Base-by-base conservation (phyloP, 345 rosid genomes). In the Hibiscus syriacus region DNA sequence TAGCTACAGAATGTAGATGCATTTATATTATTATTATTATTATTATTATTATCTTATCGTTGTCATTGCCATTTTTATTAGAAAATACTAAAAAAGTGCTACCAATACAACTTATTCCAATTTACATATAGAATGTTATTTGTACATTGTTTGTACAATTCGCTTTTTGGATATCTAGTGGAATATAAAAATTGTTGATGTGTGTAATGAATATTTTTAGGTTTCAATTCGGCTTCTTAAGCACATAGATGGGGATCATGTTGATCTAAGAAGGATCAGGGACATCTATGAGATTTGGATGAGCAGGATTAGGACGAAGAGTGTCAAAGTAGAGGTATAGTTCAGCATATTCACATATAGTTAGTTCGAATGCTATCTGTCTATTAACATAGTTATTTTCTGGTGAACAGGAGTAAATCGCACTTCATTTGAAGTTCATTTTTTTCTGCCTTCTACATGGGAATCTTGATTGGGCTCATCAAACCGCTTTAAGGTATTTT, bases 361-460 rank as follows among this genome's bases (percentile, higher is more conserved):
- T 25, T 27, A 4, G 5, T 36, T 16, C 43, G 7, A 23, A 43
- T 17, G 1, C n/a, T 54, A 46, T 16, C 55, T 43, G 49, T 63
- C 29, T 22, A 38, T 32, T 19, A n/a, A 23, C 9, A 9, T 23
- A 13, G 41, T 52, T 69, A 38, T 66, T 52, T 62, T 29, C 45
- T 67, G 61, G 34, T 74, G 75, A 19, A 64, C 89, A 89, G 97
- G 90, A 80, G 56, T 75, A 69, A 58, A 74, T 81, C 69, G 61
- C 70, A 72, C 85, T 93, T 75, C 82, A 84, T 72, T 76, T 83
- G 80, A 94, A 90, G 83, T 85, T 79, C 64, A 84, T 90, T 55
- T 75, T 86, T 58, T 85, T 80, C 72, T 78, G 73, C 59, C 73
- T 90, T 73, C 64, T 67, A 22, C 76, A 55, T 68, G 91, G 85